Base-by-base conservation (phyloP, 2,329 filamentous ascomycete species). In the Celoporthe dispersa region DNA sequence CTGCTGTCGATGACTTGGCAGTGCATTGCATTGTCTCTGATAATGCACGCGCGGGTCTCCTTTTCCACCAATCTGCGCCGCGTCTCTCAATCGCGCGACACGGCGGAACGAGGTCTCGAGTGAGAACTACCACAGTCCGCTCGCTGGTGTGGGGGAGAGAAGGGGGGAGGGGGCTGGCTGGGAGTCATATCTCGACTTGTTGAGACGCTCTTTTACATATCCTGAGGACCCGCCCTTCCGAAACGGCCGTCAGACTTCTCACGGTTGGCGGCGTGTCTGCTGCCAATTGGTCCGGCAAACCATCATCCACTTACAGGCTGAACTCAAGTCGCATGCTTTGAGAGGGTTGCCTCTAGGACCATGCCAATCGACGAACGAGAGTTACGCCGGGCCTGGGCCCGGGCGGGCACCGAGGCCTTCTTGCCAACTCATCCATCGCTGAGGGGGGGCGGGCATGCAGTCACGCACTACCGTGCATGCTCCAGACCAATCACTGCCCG, bases 11-110 rank as follows among this genome's bases (percentile, higher is more conserved):
- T 70, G 68, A 69, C 63, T 39, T 69, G 62, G 62, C 68, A 35
- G 25, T 69, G 68, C 68, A 69, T 66, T 66, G 63, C 68, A 69
- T 69, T 63, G 59, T 63, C 41, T 63, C 53, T 68, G 57, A 55
- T 68, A 68, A 39, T 9, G 41, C 31, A 44, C 28, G 35, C 64
- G 6, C 35, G 51, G 25, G 33, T 9, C 12, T 33, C 7, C 22
- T 3, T 44, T 59, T 44, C 37, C 33, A 57, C 35, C 48, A 41
- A 64, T 55, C 39, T 25, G 12, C 35, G 37, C 6, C 22, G 12
- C 22, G 25, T 37, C 9, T 41, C 31, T 48, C n/a, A 5, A 22
- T 60, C 33, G 33, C 64, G 44, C 64, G 35, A 39, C n/a, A 25
- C 44, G 33, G 35, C 35, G 33, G 39, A 2, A 51, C 8, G 25